Evolutionary conservation across 2,329 filamentous ascomycete species (phyloP), one percentile per base, ranked within the genome.

Genomic region (Penicillium rolfsii): DNA sequence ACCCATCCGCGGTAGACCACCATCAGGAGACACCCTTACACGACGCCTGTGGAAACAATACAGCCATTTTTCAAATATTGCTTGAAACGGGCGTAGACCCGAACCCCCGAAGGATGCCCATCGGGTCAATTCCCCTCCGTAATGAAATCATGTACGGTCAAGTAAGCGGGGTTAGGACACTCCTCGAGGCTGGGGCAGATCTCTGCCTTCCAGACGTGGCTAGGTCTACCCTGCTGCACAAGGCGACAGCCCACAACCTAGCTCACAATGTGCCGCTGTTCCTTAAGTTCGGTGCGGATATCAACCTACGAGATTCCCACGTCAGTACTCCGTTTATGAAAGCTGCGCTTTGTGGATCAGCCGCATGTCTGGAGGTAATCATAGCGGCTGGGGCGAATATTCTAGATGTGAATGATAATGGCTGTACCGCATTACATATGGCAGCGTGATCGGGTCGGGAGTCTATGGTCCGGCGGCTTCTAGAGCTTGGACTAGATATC

Each of bases 321-420:
- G 19, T 19, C 19, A 19, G 19, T 19, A 19, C 19, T 19, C 19
- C 19, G 7, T 11, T 48, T 30, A 30, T 48, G 12, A 2, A 30
- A 6, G 45, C 45, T 28, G 45, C 45, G 5, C 6, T 48, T 30
- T 16, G 3, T 5, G 45, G 45, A 16, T 16, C 24, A 22, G 26
- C 28, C 30, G 19, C n/a, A 30, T 48, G 86, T 5, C 80, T 83
- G 4, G 82, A 81, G 2, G 83, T 80, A 11, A 81, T 82, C 33
- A 79, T 88, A 35, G 76, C 76, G 2, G 86, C 19, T 19, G 19
- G 19, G 19, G 19, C 19, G 19, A 19, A 19, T 19, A 19, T 19
- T 19, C 19, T 19, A 19, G 19, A 19, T 19, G 19, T 19, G 19
- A 19, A 19, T 19, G 19, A 19, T 19, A 19, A 19, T 19, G 19